Conservation (phyloP, 176 grass and related monocot species). For the Chrysopogon serrulatus region DNA sequence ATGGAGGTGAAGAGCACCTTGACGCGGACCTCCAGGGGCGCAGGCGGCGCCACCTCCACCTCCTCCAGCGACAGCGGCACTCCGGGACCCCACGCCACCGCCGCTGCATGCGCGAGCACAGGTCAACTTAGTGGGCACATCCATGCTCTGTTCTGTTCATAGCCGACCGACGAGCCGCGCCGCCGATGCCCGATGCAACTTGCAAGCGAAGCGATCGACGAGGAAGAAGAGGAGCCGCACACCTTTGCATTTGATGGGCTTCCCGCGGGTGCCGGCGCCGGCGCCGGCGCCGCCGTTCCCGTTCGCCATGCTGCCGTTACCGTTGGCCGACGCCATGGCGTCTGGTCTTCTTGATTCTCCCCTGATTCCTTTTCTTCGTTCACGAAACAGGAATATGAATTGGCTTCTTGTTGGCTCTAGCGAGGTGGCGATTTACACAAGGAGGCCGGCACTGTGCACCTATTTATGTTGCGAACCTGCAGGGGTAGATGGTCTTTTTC, state of each 20-base stretch:
- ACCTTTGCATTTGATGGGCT: constrained; percentile 88
- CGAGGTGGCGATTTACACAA: neutral
- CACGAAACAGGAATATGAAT: neutral
- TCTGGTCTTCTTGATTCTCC: neutral
- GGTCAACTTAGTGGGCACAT: too few species aligned
- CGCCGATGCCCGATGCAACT: too few species aligned
- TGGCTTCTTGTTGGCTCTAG: neutral
- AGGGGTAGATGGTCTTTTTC: too few species aligned
- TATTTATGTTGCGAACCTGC: neutral
- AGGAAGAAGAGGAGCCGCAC: too few species aligned
- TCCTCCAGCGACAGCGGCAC: constrained; percentile 70
- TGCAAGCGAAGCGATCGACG: neutral
- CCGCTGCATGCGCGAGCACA: constrained; percentile 34
- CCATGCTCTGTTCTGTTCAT: too few species aligned
- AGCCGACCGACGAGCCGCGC: neutral
- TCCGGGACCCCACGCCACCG: constrained; percentile 66
- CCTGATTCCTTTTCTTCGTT: neutral
- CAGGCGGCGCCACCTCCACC: constrained; percentile 72
- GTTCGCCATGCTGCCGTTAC: neutral
- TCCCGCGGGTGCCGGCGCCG: constrained; percentile 28
- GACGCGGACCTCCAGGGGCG: constrained; percentile 68
- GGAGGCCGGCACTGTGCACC: neutral
- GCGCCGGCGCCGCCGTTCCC: neutral
- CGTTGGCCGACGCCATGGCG: neutral
- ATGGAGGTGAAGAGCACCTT: constrained; percentile 82